A percentile compares a stretch with the other conserved stretches of the same genome.
Conservation (phyloP, 2,329 filamentous ascomycete genomes). For the Calonectria honghensis region DNA sequence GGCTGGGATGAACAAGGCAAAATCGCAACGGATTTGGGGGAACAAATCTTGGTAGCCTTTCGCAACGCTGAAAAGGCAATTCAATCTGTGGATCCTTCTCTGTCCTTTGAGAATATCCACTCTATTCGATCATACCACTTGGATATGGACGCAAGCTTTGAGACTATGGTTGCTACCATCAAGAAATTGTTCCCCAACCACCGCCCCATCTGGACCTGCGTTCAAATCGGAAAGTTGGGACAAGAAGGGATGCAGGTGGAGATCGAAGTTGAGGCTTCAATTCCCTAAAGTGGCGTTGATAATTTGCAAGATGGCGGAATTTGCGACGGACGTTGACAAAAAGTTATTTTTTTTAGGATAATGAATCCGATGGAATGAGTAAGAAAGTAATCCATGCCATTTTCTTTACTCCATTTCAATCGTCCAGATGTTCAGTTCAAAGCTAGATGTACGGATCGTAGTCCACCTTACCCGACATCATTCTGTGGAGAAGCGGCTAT, state of each 20-base stretch:
- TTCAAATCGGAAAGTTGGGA: slow-evolving; percentile 41
- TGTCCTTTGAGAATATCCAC: slow-evolving; percentile 35
- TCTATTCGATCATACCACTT: slow-evolving; percentile 39
- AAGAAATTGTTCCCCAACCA: slow-evolving; percentile 42
- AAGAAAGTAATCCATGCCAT: background rate
- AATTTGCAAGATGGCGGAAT: background rate
- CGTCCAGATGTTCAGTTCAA: background rate
- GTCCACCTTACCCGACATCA: background rate
- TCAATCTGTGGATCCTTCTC: slow-evolving; percentile 20
- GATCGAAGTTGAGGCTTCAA: slow-evolving; percentile 38
- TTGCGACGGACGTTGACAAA: background rate
- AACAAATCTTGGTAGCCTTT: slow-evolving; percentile 35
- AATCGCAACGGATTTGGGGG: slow-evolving; percentile 18
- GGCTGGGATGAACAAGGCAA: slow-evolving; percentile 42
- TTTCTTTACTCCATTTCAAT: background rate
- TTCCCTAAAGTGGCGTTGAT: background rate
- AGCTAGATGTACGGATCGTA: background rate
- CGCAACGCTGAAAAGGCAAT: slow-evolving; percentile 35
- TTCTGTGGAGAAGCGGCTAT: background rate
- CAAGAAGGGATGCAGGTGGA: slow-evolving; percentile 41
- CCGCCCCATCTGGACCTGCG: slow-evolving; percentile 40
- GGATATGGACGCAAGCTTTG: slow-evolving; percentile 42
- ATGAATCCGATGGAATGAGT: too few species aligned
- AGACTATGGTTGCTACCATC: slow-evolving; percentile 32
- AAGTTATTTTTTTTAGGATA: too few species aligned